Evolutionary conservation across 768 basidiomycete genomes (phyloP).

Genomic region (Basidioascus undulatus): DNA sequence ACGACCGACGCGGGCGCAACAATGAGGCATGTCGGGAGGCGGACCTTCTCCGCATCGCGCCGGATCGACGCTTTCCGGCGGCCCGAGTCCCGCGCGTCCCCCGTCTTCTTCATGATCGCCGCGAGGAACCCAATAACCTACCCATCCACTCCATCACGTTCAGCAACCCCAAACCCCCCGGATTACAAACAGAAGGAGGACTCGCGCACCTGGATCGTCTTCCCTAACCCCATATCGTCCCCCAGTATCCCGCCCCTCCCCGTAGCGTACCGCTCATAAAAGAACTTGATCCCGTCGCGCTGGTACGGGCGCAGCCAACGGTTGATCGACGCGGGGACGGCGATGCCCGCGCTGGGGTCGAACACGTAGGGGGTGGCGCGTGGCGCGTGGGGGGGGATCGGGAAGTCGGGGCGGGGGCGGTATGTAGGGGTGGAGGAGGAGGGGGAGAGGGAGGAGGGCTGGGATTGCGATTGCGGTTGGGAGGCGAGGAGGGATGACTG

Average conservation of each 20-base stretch:
- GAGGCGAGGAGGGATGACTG: no score
- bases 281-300: slow-evolving; percentile 58
- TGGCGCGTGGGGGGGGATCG: slow-evolving; percentile 6
- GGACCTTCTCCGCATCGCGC: slow-evolving; percentile 8
- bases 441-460: no score
- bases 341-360: slow-evolving; percentile 7
- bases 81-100: slow-evolving; percentile 35
- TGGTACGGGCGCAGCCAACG: slow-evolving; percentile 77
- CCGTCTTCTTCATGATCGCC: slow-evolving; percentile 70
- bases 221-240: slow-evolving; percentile 90
- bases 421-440: no score
- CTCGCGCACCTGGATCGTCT: slow-evolving; percentile 95
- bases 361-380: slow-evolving; percentile 8
- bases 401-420: slow-evolving; percentile 8
- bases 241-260: slow-evolving; percentile 60
- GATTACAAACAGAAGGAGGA: slow-evolving; percentile 16
- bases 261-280: slow-evolving; percentile 45
- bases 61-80: slow-evolving; percentile 17
- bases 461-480: no score
- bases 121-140: slow-evolving; percentile 59
- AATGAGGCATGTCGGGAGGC: slow-evolving; percentile 70
- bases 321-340: slow-evolving; percentile 35
- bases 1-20: slow-evolving; percentile 67
- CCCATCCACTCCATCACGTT: not conserved
- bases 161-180: slow-evolving; percentile 3